Conservation (phyloP, 148 eudicot species). For the Selenicereus undatus region DNA sequence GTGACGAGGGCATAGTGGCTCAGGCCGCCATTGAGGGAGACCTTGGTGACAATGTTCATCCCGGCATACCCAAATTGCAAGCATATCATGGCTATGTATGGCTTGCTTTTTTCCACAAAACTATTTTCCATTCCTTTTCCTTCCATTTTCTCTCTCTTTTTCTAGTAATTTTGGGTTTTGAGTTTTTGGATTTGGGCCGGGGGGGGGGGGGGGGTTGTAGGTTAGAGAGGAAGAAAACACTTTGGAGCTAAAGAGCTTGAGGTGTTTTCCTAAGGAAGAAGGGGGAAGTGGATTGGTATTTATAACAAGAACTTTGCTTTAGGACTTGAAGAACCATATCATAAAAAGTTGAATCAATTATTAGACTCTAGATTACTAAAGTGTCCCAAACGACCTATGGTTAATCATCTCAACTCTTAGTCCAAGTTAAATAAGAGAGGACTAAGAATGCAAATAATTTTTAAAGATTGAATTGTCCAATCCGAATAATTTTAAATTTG, state of each 20-base stretch:
- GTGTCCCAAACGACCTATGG: not conserved
- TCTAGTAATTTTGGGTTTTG: not conserved
- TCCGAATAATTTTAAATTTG: too few relatives aligned
- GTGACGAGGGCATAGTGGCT: constrained; percentile 79
- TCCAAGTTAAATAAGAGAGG: not conserved
- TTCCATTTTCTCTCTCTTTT: constrained; percentile 37
- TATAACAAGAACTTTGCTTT: constrained; percentile 21
- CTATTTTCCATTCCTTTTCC: constrained; percentile 30
- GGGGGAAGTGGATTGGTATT: constrained; percentile 26
- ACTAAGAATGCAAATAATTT: too few relatives aligned
- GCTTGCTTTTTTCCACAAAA: constrained; percentile 46
- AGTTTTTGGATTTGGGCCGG: not conserved
- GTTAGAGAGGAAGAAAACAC: constrained; percentile 27
- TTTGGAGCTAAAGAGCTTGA: constrained; percentile 18
- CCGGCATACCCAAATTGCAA: constrained; percentile 80
- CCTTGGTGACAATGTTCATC: constrained; percentile 79
- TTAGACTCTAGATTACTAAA: not conserved
- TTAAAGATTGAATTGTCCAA: too few relatives aligned
- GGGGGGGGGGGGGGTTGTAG: not conserved
- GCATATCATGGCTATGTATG: constrained; percentile 70
- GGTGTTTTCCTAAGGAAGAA: constrained; percentile 29
- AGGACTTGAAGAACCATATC: not conserved
- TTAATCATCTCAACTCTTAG: not conserved
- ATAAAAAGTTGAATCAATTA: not conserved
- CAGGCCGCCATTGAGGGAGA: constrained; percentile 83